Evolutionary conservation across 331 rosid genomes (phyloP).

Genomic region (Rhamnella rubrinervis): DNA sequence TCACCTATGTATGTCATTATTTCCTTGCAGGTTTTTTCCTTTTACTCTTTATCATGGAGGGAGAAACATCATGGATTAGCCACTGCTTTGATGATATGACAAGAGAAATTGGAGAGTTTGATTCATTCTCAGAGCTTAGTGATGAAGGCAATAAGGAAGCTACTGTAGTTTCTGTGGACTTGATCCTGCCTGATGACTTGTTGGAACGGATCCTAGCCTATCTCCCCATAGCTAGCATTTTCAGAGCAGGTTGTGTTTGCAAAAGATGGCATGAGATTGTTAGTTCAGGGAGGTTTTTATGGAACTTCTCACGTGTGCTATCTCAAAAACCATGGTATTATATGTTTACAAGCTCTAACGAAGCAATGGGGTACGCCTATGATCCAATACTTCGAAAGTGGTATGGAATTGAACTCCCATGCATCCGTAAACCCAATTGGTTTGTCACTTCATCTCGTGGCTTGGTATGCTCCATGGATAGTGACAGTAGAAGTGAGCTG

Average conservation of each 20-base stretch:
- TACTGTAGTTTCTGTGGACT: constrained; percentile 42
- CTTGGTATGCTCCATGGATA: constrained; percentile 83
- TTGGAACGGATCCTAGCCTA: constrained; percentile 77
- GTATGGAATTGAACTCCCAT: constrained; percentile 75
- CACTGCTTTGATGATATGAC: constrained; percentile 44
- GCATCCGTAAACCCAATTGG: constrained; percentile 57
- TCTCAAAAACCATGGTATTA: constrained; percentile 92
- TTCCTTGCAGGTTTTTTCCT: constrained; percentile 28
- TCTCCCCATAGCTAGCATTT: constrained; percentile 80
- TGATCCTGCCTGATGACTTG: constrained; percentile 70
- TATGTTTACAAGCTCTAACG: constrained; percentile 77
- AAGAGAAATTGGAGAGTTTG: constrained; percentile 40
- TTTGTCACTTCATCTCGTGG: constrained; percentile 66
- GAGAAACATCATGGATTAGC: constrained; percentile 73
- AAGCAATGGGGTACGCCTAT: constrained; percentile 64
- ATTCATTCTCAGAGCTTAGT: constrained; percentile 47
- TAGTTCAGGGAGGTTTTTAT: constrained; percentile 57
- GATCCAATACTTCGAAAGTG: constrained; percentile 80
- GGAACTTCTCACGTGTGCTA: constrained; percentile 51
- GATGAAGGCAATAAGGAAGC: constrained; percentile 59
- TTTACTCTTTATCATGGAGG: constrained; percentile 52
- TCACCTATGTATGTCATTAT: neutral
- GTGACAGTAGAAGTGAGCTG: constrained; percentile 50
- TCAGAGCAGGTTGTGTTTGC: constrained; percentile 75
- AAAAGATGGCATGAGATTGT: constrained; percentile 77